These are phyloP conservation scores for Gastrolobium bilobum DNA, from an alignment of 306 rosid species.

Conservation along the genomic window DNA sequence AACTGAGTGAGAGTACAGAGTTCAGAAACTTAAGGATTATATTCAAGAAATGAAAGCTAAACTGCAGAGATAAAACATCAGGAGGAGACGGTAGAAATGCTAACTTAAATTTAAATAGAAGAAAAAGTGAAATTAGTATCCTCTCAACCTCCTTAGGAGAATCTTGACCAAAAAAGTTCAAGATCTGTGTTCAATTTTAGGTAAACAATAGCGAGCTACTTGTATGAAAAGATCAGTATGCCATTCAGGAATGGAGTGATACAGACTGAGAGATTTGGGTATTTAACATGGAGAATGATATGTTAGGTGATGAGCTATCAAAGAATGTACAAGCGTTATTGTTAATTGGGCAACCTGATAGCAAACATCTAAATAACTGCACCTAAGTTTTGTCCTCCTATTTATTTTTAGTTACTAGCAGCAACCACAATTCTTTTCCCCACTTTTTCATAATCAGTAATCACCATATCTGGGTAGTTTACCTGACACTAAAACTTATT, in stretches of 20 bases:
- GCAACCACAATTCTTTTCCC: background rate
- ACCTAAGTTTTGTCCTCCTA: background rate
- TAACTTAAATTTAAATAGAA: background rate
- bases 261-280: background rate
- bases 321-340: background rate
- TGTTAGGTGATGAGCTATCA: background rate
- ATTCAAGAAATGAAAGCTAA: background rate
- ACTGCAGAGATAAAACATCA: background rate
- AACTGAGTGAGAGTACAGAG: background rate
- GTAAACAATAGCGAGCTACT: background rate
- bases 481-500: constrained; percentile 44
- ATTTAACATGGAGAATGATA: background rate
- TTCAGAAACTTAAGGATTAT: background rate
- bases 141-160: background rate
- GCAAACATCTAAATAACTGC: background rate
- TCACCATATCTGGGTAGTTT: background rate
- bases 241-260: background rate
- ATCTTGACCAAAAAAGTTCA: background rate
- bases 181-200: background rate
- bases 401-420: background rate
- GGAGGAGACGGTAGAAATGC: background rate
- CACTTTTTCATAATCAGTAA: background rate
- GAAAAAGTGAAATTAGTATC: background rate
- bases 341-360: background rate
- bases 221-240: constrained; percentile 1